Base-by-base conservation (phyloP, 371 early-diverging fungal species). In the Mucor piriformis region DNA sequence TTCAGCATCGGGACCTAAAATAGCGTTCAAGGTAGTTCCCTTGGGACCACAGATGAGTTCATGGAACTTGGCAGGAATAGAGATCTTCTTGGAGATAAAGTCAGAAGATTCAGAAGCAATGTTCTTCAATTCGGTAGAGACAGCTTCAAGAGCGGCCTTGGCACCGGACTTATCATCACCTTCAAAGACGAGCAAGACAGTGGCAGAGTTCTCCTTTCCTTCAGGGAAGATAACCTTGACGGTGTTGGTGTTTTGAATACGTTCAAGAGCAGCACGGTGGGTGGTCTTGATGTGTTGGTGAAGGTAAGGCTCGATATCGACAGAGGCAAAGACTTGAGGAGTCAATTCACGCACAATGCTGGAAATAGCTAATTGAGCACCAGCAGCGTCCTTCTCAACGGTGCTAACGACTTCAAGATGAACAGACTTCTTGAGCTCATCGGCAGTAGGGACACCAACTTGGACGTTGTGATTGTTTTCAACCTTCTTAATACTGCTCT, bases 201-300 rank as follows among this genome's bases (percentile, higher is more conserved):
- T 87, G 57, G 79, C 66, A 12, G 77, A 76, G 33, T 84, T 81
- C 6, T 88, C 87, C 32, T 77, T 66, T 63, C 86, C 83, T 34
- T 77, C 74, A 20, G 94, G 90, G 16, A 93, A 82, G 57, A 93
- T 80, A 10, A 93, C 74, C 52, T 88, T 91, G 13, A 92, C 88
- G 21, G 72, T 65, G 46, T 87, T 83, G 29, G 77, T 69, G 3
- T 85, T 73, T 58, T 86, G 85, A 66, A 89, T 77, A 23, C 89
- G 88, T 33, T 83, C 79, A 10, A 93, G 77, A 65, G 88, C 90
- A 61, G 84, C 80, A n/a, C 92, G 93, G 54, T 88, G 89, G 59
- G 87, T 86, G 29, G 93, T 91, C 24, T 86, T 76, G 50, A 95
- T 87, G 72, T 87, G 86, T 34, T 88, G 82, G 69, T 93, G 93